These are phyloP conservation scores for Aurinia saxatilis DNA, from an alignment of 345 rosid genomes.

Conservation along the genomic window DNA sequence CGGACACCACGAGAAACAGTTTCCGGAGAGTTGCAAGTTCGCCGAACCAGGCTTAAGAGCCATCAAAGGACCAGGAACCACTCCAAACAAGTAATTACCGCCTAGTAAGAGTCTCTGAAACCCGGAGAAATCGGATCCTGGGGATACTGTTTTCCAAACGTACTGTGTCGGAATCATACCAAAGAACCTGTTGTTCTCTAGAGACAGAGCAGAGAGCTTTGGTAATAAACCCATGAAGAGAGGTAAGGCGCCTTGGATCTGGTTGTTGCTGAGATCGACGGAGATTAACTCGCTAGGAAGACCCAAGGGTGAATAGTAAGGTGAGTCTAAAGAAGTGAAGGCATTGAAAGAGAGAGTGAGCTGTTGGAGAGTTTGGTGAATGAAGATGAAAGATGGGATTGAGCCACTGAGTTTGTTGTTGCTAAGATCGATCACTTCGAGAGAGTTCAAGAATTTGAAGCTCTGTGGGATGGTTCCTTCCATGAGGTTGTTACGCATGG, in stretches of 20 bases:
- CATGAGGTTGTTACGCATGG: constrained; percentile 61
- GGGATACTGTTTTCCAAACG: constrained; percentile 36
- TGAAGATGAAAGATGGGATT: constrained; percentile 47
- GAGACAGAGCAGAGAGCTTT: constrained; percentile 43
- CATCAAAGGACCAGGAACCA: constrained; percentile 60
- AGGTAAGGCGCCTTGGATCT: constrained; percentile 39
- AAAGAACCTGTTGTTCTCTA: constrained; percentile 43
- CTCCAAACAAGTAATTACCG: constrained; percentile 75
- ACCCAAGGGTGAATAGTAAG: constrained; percentile 17
- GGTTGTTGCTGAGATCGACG: constrained; percentile 43
- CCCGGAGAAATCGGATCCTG: constrained; percentile 42
- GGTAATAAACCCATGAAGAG: constrained; percentile 41
- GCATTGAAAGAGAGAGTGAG: constrained; percentile 65
- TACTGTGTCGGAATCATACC: constrained; percentile 60
- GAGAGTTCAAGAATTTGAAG: constrained; percentile 22
- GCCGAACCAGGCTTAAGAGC: constrained; percentile 49
- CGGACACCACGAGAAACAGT: constrained; percentile 77
- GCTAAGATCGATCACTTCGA: constrained; percentile 71
- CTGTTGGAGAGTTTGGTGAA: constrained; percentile 68
- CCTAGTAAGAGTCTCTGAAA: constrained; percentile 74
- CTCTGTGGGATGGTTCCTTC: constrained; percentile 46
- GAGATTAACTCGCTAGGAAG: constrained; percentile 49
- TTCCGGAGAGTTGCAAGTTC: constrained; percentile 51
- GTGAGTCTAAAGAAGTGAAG: constrained; percentile 53
- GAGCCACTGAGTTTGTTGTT: constrained; percentile 53